A percentile compares a stretch with the other conserved stretches of the same genome.
These are phyloP conservation scores for Begonia peltatifolia DNA, from an alignment of 306 rosid species.

Conservation along the genomic window DNA sequence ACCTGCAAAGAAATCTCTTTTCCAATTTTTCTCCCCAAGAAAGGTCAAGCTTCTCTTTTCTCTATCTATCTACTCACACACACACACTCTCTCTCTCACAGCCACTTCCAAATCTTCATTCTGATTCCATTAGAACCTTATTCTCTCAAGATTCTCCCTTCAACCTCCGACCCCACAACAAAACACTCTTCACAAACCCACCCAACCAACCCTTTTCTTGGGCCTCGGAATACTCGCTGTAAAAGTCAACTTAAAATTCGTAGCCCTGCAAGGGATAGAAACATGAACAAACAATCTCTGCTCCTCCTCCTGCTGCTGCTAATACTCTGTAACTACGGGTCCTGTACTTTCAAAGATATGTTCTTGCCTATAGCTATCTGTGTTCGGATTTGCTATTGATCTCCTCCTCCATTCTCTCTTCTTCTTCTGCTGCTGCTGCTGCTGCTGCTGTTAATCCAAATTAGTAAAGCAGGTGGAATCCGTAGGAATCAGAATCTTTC, in stretches of 20 bases:
- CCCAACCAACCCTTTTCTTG: slow-evolving; percentile 2
- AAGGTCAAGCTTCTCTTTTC: no score
- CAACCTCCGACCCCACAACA: slow-evolving; percentile 12
- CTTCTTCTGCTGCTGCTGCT: background rate
- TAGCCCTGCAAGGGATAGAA: background rate
- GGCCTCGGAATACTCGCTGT: slow-evolving; percentile 15
- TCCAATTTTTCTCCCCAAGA: background rate
- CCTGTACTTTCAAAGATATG: no score
- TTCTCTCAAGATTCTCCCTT: slow-evolving; percentile 19
- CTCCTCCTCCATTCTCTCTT: no score
- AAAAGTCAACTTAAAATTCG: slow-evolving; percentile 33
- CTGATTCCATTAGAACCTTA: slow-evolving; percentile 5
- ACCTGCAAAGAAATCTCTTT: background rate
- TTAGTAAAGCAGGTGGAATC: slow-evolving; percentile 2
- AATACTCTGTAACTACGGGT: background rate
- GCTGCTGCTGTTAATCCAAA: slow-evolving; percentile 1
- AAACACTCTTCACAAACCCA: background rate
- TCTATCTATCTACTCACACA: no score
- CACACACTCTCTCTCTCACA: background rate
- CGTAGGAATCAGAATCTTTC: slow-evolving; percentile 27
- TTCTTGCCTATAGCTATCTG: background rate
- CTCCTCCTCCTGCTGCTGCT: slow-evolving; percentile 8
- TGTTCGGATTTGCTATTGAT: background rate
- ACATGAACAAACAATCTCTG: background rate
- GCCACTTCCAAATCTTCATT: slow-evolving; percentile 3